These are phyloP conservation scores for Cubamyces lactineus DNA, from an alignment of 768 basidiomycete genomes.

Conservation along the genomic window DNA sequence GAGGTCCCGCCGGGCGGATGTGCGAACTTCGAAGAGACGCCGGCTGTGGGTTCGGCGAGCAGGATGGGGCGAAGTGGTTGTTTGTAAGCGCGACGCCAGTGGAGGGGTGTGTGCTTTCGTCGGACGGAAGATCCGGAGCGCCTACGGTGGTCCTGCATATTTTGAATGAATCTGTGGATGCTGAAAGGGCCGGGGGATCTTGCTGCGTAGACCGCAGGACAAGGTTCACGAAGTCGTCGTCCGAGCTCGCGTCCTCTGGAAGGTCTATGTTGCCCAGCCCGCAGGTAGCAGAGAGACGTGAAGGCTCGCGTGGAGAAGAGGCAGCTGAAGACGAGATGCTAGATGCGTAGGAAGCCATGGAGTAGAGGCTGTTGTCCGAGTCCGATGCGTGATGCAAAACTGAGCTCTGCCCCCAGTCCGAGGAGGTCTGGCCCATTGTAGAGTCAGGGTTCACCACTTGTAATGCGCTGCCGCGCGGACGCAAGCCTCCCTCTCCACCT, in stretches of 20 bases:
- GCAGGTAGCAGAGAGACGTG: background rate
- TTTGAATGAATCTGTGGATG: background rate
- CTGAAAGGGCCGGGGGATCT: background rate
- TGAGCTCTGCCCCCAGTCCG: background rate
- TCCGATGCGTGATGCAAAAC: background rate
- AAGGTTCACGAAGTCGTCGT: constrained; percentile 26
- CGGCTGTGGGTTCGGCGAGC: background rate
- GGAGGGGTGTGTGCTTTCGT: background rate
- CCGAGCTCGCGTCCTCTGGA: constrained; percentile 24
- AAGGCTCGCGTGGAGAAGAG: background rate
- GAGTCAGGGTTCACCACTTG: constrained; percentile 26
- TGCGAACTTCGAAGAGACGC: constrained; percentile 1
- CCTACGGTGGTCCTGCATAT: too few species aligned
- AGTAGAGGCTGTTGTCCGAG: constrained; percentile 28
- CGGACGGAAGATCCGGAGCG: too few species aligned
- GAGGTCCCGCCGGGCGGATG: background rate
- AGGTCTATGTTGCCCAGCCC: constrained; percentile 24
- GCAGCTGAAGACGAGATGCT: background rate
- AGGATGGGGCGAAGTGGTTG: too few species aligned
- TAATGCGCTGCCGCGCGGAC: background rate
- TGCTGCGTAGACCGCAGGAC: constrained; percentile 23
- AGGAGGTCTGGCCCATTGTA: background rate
- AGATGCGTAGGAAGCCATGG: constrained; percentile 13
- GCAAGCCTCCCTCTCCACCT: background rate
- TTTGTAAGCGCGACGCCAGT: background rate